Base-by-base conservation (phyloP, 1,284 basidiomycete species). In the Amylostereum chailletii region DNA sequence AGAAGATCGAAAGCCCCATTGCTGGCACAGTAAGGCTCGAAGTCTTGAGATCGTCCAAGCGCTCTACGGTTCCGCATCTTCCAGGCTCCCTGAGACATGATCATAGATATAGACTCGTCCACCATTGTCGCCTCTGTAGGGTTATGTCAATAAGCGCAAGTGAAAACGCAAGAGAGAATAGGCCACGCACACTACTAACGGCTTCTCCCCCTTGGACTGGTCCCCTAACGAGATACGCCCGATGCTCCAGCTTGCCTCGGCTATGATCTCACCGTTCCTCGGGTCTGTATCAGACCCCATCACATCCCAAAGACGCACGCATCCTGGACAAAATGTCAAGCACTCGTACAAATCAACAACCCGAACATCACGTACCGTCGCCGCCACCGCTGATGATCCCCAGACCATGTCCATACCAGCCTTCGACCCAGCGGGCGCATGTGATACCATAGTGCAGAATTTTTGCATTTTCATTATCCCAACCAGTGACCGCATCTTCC, bases 281-380 rank as follows among this genome's bases (percentile, higher is more conserved):
- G 51, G 54, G 26, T 47, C 54, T 31, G 62, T 58, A 4, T 52
- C 57, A 4, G 76, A 67, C 31, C 64, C 57, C 26, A 67, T 62
- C 8, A 79, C 71, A 57, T 85, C 75, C 84, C 84, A 87, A 31
- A 84, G 57, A 26, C 83, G 71, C 6, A 87, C 71, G 56, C 79
- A 83, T 7, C 84, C 83, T 85, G 19, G 19, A 46, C 36, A 47
- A 11, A 46, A 34, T 34, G 42, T 11, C 30, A 27, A 43, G 34
- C 9, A 51, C 48, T 3, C 26, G 8, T 30, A 41, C 31, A 7
- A 9, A 0, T 9, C 41, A 46, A 6, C 19, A 27, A 47, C 31
- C 11, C 52, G 52, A 26, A 8, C n/a, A 47, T 55, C 29, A 51
- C 72, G 55, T 57, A 83, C 83, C 84, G 60, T 87, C 83, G 44